phyloP scores from a whole-genome alignment of 2,329 filamentous ascomycete species.

The Colletotrichum gloeosporioides region DNA sequence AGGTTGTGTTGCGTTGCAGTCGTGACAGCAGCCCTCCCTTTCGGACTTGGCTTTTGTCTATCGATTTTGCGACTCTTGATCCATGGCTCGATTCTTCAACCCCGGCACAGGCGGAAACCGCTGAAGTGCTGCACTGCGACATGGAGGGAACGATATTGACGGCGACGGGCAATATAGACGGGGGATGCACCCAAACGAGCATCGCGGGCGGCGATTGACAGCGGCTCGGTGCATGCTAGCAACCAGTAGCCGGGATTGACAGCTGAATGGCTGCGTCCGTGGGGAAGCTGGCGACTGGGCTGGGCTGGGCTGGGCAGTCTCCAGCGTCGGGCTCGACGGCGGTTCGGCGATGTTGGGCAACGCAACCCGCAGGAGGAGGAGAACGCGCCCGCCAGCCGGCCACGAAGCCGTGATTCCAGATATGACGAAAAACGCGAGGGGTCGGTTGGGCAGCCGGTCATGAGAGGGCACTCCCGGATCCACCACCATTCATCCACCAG shows the following conservation, averaged over 20 bases:
- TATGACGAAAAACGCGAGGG: neutral
- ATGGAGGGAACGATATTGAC: neutral
- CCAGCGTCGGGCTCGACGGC: neutral
- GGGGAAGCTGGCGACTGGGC: neutral
- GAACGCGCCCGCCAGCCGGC: neutral
- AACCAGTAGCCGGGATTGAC: neutral
- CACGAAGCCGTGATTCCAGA: neutral
- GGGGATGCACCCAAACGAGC: neutral
- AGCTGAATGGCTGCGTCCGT: neutral
- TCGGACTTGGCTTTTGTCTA: neutral
- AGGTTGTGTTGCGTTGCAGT: neutral
- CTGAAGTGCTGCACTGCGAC: neutral
- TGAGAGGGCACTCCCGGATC: neutral
- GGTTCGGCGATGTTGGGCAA: neutral
- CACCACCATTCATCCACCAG: neutral
- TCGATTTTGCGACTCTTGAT: neutral
- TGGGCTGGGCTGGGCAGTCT: neutral
- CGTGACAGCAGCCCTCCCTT: conserved; percentile 9
- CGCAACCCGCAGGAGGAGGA: neutral
- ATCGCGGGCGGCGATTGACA: neutral
- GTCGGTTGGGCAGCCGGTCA: neutral
- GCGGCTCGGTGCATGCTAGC: neutral
- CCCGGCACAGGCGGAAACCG: neutral
- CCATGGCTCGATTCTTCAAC: neutral
- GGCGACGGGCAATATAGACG: neutral